phyloP scores from a whole-genome alignment of 2,329 filamentous ascomycete genomes.

The Apiospora hydei region DNA sequence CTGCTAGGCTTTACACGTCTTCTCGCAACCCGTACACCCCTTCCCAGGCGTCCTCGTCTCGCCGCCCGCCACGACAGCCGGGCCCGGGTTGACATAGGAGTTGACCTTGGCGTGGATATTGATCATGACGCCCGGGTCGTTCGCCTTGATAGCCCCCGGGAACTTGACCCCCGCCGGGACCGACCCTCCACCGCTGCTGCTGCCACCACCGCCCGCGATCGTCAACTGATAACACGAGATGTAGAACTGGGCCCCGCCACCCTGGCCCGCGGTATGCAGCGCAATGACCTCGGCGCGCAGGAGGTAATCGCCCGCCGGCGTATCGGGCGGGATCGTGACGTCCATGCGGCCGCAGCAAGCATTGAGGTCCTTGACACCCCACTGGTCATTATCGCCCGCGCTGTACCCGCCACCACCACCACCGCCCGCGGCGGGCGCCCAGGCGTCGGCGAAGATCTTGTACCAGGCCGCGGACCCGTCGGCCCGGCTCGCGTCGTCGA shows the following conservation, averaged over 20 bases:
- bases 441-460: constrained; percentile 53
- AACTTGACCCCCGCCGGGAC: constrained; percentile 39
- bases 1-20: constrained; percentile 27
- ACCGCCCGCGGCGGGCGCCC: constrained; percentile 44
- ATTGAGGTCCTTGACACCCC: constrained; percentile 54
- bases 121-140: constrained; percentile 42
- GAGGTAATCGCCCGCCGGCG: constrained; percentile 57
- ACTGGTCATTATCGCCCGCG: constrained; percentile 52
- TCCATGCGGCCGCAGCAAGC: constrained; percentile 49
- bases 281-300: constrained; percentile 57
- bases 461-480: constrained; percentile 48
- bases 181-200: background rate
- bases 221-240: constrained; percentile 43
- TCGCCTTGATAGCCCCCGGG: constrained; percentile 47
- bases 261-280: constrained; percentile 50
- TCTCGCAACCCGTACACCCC: constrained; percentile 37
- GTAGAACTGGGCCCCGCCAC: constrained; percentile 49
- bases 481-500: constrained; percentile 46
- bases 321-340: constrained; percentile 46
- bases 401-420: background rate
- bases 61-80: constrained; percentile 32
- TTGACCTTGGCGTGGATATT: constrained; percentile 42
- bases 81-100: constrained; percentile 37
- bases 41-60: constrained; percentile 37
- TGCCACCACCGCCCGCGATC: constrained; percentile 37